Percentiles rank a stretch among this genome's conserved stretches.
Conservation (phyloP, 306 rosid species). For the Glycine soja region DNA sequence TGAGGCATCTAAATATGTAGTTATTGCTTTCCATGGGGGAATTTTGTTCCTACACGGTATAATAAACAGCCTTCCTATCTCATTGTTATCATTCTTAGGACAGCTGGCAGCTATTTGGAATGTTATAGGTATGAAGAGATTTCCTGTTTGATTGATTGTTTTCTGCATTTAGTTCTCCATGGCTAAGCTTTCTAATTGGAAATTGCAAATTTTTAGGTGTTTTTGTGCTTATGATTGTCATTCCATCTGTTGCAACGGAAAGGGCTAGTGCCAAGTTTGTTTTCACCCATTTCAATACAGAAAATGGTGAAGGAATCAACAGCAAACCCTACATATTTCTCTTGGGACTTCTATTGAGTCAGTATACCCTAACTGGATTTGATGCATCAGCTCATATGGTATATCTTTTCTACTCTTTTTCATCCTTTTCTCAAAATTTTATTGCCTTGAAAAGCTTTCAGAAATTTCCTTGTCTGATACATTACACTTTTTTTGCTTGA, state of each 20-base stretch:
- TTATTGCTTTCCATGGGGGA: slow-evolving; percentile 75
- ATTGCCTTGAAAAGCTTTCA: slow-evolving; percentile 26
- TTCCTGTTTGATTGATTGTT: slow-evolving; percentile 16
- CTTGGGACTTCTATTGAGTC: slow-evolving; percentile 49
- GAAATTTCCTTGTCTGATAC: slow-evolving; percentile 25
- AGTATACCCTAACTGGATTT: slow-evolving; percentile 61
- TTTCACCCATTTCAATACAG: slow-evolving; percentile 90
- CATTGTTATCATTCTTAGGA: slow-evolving; percentile 84
- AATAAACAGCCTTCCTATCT: slow-evolving; percentile 82
- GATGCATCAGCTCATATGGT: slow-evolving; percentile 99
- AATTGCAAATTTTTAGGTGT: slow-evolving; percentile 61
- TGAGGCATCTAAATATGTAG: slow-evolving; percentile 76
- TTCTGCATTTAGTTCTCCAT: not conserved
- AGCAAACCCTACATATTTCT: slow-evolving; percentile 73
- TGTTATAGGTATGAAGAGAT: slow-evolving; percentile 63
- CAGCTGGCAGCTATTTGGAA: slow-evolving; percentile 94
- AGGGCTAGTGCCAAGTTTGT: slow-evolving; percentile 85
- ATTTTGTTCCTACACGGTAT: slow-evolving; percentile 80
- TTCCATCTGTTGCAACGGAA: slow-evolving; percentile 82
- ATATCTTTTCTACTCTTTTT: slow-evolving; percentile 37
- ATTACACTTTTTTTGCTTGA: not conserved
- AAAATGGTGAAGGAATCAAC: slow-evolving; percentile 77
- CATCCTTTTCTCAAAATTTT: slow-evolving; percentile 23
- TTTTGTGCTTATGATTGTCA: slow-evolving; percentile 80
- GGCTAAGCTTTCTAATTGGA: too few relatives aligned